Percentiles rank a stretch among this genome's conserved stretches.
Evolutionary conservation across 352 stramenopile genomes (phyloP).

Genomic region (Pythium apleroticum): DNA sequence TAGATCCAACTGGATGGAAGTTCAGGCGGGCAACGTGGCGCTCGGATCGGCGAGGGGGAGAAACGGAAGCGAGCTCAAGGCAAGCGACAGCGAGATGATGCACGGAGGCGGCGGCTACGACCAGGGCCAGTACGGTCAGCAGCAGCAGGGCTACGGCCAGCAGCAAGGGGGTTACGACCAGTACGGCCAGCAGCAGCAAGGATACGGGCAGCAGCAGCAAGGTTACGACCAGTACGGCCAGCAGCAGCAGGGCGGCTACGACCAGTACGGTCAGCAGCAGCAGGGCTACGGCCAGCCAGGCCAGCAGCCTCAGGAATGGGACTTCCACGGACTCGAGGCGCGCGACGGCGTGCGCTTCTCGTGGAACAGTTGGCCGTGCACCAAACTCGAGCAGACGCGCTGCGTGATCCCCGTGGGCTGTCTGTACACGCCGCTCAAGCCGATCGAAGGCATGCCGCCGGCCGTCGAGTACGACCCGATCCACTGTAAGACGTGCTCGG

Average conservation of each 20-base stretch:
- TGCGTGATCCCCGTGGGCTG: constrained; percentile 96
- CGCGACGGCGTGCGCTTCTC: constrained; percentile 96
- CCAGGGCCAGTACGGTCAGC: constrained; percentile 35
- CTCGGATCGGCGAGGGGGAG: not conserved
- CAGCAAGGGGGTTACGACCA: constrained; percentile 32
- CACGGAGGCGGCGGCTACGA: constrained; percentile 43
- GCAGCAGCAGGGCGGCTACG: constrained; percentile 38
- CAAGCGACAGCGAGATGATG: constrained; percentile 35
- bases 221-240: constrained; percentile 46
- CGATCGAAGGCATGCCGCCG: constrained; percentile 92
- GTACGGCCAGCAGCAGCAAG: constrained; percentile 38
- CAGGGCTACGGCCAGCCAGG: constrained; percentile 41
- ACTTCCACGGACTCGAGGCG: constrained; percentile 81
- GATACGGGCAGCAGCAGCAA: constrained; percentile 41
- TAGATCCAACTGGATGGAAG: not conserved
- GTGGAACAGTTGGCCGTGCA: constrained; percentile 98
- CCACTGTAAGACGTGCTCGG: constrained; percentile 96
- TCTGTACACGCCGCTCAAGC: constrained; percentile 97
- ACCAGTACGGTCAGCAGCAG: constrained; percentile 39
- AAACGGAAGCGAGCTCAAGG: constrained; percentile 4
- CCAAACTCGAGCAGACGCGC: constrained; percentile 96
- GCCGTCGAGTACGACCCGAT: constrained; percentile 98
- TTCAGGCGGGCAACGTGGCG: constrained; percentile 1
- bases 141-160: constrained; percentile 41
- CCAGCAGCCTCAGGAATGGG: constrained; percentile 82